Percentiles rank a stretch among this genome's conserved stretches.
phyloP scores from a whole-genome alignment of 768 basidiomycete species.

The Erythrobasidium yunnanense region DNA sequence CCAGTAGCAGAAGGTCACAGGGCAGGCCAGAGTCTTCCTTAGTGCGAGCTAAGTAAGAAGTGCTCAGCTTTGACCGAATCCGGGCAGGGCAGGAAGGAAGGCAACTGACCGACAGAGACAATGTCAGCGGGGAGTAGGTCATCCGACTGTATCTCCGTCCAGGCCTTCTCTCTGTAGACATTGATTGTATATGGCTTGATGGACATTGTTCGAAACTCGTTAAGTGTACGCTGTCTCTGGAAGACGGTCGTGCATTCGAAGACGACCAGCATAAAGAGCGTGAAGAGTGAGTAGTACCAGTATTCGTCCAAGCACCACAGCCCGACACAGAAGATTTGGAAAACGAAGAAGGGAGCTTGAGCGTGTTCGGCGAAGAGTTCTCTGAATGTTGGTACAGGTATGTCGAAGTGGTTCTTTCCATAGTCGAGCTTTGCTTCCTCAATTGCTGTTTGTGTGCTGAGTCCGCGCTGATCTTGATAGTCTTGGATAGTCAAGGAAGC shows the following conservation, averaged over 20 bases:
- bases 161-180: conserved; percentile 63
- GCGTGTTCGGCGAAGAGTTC: conserved; percentile 91
- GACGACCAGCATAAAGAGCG: conserved; percentile 92
- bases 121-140: conserved; percentile 84
- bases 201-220: conserved; percentile 94
- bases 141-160: conserved; percentile 71
- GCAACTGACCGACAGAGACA: conserved; percentile 59
- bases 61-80: background rate
- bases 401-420: conserved; percentile 90
- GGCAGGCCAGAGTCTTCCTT: conserved; percentile 74
- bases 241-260: conserved; percentile 99
- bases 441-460: conserved; percentile 47
- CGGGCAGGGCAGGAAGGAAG: background rate
- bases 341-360: conserved; percentile 97
- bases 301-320: conserved; percentile 98
- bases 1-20: conserved; percentile 82
- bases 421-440: conserved; percentile 56
- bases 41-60: conserved; percentile 42
- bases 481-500: conserved; percentile 46
- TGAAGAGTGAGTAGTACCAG: conserved; percentile 96
- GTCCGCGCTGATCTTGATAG: conserved; percentile 50
- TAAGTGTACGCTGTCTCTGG: conserved; percentile 90
- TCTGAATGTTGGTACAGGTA: conserved; percentile 86
- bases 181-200: conserved; percentile 79
- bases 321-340: conserved; percentile 94